phyloP scores from a whole-genome alignment of 371 early-diverging fungal species.

The Mortierella sp. region DNA sequence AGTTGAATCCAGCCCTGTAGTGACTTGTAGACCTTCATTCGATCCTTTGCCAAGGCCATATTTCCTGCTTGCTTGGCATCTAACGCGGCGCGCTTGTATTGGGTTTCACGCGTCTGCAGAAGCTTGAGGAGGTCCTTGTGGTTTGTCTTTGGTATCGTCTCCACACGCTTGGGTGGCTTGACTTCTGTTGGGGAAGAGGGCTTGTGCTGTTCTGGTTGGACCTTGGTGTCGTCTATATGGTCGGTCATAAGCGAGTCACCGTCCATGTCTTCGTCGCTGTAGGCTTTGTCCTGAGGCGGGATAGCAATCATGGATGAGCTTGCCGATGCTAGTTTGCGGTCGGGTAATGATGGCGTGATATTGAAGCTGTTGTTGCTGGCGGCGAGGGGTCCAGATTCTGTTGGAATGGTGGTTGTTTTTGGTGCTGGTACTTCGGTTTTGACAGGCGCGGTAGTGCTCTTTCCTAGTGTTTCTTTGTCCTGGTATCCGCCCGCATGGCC shows the following conservation, averaged over 20 bases:
- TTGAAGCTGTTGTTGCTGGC: neutral
- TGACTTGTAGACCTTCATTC: slow-evolving; percentile 38
- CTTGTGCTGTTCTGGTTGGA: neutral
- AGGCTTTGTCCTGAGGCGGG: slow-evolving; percentile 35
- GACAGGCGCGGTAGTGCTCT: neutral
- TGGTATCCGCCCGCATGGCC: slow-evolving; percentile 23
- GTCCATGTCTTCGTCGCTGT: slow-evolving; percentile 31
- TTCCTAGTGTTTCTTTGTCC: slow-evolving; percentile 2
- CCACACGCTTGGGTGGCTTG: slow-evolving; percentile 24
- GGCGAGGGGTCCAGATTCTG: slow-evolving; percentile 9
- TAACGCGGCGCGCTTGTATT: slow-evolving; percentile 45
- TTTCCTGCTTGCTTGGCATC: slow-evolving; percentile 35
- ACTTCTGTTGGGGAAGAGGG: slow-evolving; percentile 1
- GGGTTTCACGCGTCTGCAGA: slow-evolving; percentile 38
- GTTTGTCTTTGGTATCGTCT: slow-evolving; percentile 32
- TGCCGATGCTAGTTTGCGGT: slow-evolving; percentile 23
- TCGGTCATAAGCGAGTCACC: slow-evolving; percentile 30
- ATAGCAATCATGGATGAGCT: slow-evolving; percentile 50
- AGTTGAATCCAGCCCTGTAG: slow-evolving; percentile 37
- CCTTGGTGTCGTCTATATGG: slow-evolving; percentile 4
- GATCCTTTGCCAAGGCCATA: slow-evolving; percentile 34
- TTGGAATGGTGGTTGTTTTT: slow-evolving; percentile 3
- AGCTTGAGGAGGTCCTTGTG: slow-evolving; percentile 24
- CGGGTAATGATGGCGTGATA: neutral
- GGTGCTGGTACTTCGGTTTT: neutral